A percentile compares a stretch with the other conserved stretches of the same genome.
phyloP scores from a whole-genome alignment of 1,139 yeast genomes.

The Geotrichum bryndzae region DNA sequence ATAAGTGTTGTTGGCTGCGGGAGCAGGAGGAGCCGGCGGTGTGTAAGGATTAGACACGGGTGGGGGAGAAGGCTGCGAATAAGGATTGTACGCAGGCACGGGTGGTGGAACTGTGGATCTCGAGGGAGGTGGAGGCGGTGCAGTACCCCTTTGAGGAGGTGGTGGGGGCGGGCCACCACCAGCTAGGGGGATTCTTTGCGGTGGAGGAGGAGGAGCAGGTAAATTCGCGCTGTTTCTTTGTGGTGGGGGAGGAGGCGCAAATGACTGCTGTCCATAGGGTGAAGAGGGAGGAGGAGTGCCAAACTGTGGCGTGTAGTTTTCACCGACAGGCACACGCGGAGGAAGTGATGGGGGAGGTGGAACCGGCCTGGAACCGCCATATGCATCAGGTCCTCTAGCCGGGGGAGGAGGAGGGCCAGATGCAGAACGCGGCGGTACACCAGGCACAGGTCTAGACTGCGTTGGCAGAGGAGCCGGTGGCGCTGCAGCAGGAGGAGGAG shows the following conservation, averaged over 20 bases:
- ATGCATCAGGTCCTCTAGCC: not conserved
- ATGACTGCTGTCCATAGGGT: conserved; percentile 15
- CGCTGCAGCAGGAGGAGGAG: conserved; percentile 25
- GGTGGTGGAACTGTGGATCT: conserved; percentile 22
- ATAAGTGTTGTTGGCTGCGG: conserved; percentile 25
- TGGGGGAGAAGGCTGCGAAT: conserved; percentile 18
- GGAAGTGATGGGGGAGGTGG: conserved; percentile 9
- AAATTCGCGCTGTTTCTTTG: conserved; percentile 14
- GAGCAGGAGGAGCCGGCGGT: conserved; percentile 30
- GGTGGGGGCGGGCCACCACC: conserved; percentile 27
- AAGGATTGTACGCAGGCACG: conserved; percentile 16
- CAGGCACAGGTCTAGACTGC: conserved; percentile 21
- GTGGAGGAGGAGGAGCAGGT: conserved; percentile 26
- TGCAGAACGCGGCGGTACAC: conserved; percentile 22
- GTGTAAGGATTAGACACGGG: conserved; percentile 16
- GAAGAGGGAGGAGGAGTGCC: conserved; percentile 19
- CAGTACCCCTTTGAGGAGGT: conserved; percentile 28
- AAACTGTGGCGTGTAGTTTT: conserved; percentile 15
- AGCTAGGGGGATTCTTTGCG: conserved; percentile 24
- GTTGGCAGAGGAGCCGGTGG: conserved; percentile 18
- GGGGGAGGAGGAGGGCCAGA: conserved; percentile 16
- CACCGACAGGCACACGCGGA: conserved; percentile 6
- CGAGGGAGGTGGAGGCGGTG: conserved; percentile 26
- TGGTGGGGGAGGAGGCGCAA: conserved; percentile 25
- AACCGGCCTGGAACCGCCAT: not conserved